Evolutionary conservation across 2,329 filamentous ascomycete genomes (phyloP).

Genomic region (Colletotrichum sp.): DNA sequence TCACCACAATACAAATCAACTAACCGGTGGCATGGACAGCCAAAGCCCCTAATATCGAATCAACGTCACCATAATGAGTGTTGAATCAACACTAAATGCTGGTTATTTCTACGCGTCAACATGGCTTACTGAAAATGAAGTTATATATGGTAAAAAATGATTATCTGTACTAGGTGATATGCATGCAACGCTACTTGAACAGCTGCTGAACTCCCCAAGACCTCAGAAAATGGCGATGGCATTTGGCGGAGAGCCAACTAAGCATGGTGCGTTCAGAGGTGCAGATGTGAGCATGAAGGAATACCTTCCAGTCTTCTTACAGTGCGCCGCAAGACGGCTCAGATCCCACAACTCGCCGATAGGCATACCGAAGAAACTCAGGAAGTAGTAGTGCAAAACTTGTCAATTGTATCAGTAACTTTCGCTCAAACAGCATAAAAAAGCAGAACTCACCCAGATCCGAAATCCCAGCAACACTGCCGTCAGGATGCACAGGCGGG

Average conservation of each 20-base stretch:
- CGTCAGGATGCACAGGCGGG: conserved; percentile 54
- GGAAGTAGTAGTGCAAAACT: conserved; percentile 54
- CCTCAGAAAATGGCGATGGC: conserved; percentile 50
- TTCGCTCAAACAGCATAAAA: accelerated
- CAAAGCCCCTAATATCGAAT: background rate
- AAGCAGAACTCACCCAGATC: conserved; percentile 42
- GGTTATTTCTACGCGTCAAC: background rate
- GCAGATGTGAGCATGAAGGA: conserved; percentile 67
- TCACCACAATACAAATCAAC: too few species aligned
- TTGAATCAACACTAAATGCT: background rate
- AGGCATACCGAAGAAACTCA: conserved; percentile 57
- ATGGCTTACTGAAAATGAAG: background rate
- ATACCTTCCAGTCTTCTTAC: conserved; percentile 57
- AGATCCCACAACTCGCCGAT: conserved; percentile 64
- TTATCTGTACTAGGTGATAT: background rate
- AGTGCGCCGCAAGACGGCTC: conserved; percentile 56
- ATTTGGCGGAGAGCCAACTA: conserved; percentile 54
- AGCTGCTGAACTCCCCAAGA: background rate
- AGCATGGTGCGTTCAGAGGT: conserved; percentile 62
- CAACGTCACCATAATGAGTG: background rate
- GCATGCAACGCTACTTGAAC: background rate
- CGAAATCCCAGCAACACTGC: conserved; percentile 30
- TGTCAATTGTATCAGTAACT: background rate
- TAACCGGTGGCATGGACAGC: background rate
- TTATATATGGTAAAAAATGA: background rate